These are phyloP conservation scores for Calocybe gangraenosa DNA, from an alignment of 768 basidiomycete species.

Conservation along the genomic window DNA sequence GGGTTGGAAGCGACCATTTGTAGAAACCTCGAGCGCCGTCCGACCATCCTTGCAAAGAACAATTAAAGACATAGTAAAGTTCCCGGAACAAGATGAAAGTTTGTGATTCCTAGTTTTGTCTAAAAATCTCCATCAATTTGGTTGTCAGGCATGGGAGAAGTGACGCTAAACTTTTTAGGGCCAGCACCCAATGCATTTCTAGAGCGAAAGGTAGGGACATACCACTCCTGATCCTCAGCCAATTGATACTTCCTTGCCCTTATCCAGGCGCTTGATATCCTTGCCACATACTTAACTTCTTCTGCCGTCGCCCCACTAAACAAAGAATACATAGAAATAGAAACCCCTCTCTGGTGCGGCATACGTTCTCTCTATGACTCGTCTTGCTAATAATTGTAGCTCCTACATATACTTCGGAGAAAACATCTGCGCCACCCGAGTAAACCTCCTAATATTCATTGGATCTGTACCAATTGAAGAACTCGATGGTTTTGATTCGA, in stretches of 20 bases:
- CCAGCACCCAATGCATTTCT: constrained; percentile 69
- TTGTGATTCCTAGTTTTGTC: constrained; percentile 14
- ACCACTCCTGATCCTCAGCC: background rate
- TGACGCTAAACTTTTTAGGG: constrained; percentile 74
- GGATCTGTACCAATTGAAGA: constrained; percentile 82
- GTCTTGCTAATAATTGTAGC: constrained; percentile 31
- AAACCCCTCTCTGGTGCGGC: constrained; percentile 80
- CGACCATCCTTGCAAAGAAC: constrained; percentile 48
- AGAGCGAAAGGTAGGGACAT: constrained; percentile 70
- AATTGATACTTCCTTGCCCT: background rate
- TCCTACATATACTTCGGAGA: constrained; percentile 85
- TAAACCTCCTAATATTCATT: constrained; percentile 73
- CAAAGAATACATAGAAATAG: constrained; percentile 90
- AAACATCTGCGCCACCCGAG: constrained; percentile 65
- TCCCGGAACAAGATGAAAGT: constrained; percentile 96
- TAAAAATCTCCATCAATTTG: constrained; percentile 1
- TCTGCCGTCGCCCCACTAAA: constrained; percentile 77
- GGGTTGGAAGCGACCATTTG: constrained; percentile 92
- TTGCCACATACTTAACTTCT: constrained; percentile 86
- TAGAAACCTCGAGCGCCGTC: constrained; percentile 79
- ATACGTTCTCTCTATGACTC: background rate
- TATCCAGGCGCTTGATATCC: constrained; percentile 72
- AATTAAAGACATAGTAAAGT: constrained; percentile 69
- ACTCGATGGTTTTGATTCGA: constrained; percentile 66
- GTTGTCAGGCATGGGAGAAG: constrained; percentile 65